Conservation (phyloP, 2,329 filamentous ascomycete genomes). For the Incumbomyces lentus region DNA sequence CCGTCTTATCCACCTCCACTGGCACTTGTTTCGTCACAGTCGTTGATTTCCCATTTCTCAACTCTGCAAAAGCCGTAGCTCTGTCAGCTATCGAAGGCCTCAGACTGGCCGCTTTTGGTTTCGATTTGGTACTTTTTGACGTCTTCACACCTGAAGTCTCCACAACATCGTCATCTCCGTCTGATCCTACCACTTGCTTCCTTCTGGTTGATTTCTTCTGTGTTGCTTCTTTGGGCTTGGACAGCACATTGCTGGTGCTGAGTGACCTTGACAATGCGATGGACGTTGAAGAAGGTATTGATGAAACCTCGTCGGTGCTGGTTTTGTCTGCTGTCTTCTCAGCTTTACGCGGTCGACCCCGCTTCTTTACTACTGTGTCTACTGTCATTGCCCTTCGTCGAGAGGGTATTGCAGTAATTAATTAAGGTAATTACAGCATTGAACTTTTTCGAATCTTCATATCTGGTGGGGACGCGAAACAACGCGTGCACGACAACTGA, state of each 20-base stretch:
- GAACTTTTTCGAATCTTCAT: no score
- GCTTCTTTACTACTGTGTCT: background rate
- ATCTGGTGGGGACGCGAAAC: no score
- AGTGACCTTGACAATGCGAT: background rate
- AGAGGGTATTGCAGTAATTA: no score
- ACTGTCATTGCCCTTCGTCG: background rate
- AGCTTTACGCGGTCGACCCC: conserved; percentile 6
- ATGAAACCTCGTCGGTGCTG: background rate
- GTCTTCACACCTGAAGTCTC: background rate
- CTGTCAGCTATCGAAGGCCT: background rate
- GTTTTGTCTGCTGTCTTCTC: background rate
- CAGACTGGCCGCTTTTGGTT: background rate
- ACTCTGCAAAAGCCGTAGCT: background rate
- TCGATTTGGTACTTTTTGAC: background rate
- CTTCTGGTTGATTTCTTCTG: background rate
- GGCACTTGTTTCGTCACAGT: no score
- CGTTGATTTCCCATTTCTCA: background rate
- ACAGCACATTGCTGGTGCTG: background rate
- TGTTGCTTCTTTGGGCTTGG: background rate
- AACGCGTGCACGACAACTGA: no score
- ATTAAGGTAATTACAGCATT: no score
- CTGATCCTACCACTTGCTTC: background rate
- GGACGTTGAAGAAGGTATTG: background rate
- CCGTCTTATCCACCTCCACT: no score
- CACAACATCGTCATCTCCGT: no score